Conservation (phyloP, 2,329 filamentous ascomycete genomes). For the Neofusicoccum cordaticola region DNA sequence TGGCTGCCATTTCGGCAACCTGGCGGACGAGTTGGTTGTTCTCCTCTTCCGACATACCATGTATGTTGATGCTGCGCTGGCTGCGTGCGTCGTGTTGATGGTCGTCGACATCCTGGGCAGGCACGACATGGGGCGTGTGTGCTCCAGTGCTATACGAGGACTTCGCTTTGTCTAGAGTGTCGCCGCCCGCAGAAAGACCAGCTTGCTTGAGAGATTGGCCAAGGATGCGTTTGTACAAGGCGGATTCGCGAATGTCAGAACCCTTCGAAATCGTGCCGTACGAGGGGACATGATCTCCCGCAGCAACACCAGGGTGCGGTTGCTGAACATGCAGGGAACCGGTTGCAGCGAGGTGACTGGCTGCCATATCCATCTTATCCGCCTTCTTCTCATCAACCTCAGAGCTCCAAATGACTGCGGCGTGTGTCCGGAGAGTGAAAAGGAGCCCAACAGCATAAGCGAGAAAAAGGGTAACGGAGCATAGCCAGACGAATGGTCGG, state of each 20-base stretch:
- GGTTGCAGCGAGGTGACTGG: conserved; percentile 33
- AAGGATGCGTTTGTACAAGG: conserved; percentile 88
- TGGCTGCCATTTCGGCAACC: conserved; percentile 90
- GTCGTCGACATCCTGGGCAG: conserved; percentile 33
- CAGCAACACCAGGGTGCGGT: conserved; percentile 14
- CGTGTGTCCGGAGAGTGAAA: conserved; percentile 94
- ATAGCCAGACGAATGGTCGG: conserved; percentile 87
- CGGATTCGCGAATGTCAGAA: conserved; percentile 68
- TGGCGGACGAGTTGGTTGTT: conserved; percentile 79
- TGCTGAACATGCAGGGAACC: conserved; percentile 22
- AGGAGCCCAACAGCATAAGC: conserved; percentile 92
- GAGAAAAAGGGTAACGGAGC: conserved; percentile 79
- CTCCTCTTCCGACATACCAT: conserved; percentile 76
- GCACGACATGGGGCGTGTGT: conserved; percentile 35
- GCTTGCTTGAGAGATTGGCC: conserved; percentile 85
- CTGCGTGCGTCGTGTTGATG: conserved; percentile 36
- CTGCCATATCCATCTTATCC: conserved; percentile 36
- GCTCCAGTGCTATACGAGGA: conserved; percentile 20
- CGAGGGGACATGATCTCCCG: conserved; percentile 23
- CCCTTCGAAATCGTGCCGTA: conserved; percentile 22
- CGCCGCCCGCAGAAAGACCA: conserved; percentile 55
- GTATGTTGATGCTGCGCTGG: conserved; percentile 47
- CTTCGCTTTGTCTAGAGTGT: background rate
- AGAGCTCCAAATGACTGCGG: conserved; percentile 92
- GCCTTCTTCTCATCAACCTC: conserved; percentile 58